A percentile compares a stretch with the other conserved stretches of the same genome.
phyloP scores from a whole-genome alignment of 2,329 filamentous ascomycete species.

The Colletotrichum lentis region DNA sequence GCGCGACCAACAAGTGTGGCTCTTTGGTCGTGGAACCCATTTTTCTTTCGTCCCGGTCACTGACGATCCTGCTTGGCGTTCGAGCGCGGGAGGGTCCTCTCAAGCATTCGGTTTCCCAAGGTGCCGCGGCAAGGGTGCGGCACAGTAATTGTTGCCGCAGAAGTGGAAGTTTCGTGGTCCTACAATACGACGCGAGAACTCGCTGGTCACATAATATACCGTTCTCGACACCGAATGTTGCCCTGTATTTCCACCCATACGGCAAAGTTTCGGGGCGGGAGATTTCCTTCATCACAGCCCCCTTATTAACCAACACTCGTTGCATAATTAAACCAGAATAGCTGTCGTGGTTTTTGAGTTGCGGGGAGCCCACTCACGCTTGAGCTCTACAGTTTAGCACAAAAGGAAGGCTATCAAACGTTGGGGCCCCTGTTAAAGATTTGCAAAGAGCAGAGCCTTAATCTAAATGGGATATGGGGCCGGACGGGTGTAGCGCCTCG shows the following conservation, averaged over 20 bases:
- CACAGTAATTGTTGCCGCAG: neutral
- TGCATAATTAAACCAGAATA: neutral
- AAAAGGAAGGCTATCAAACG: neutral
- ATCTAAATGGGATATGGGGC: conserved; percentile 34
- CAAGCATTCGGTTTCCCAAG: neutral
- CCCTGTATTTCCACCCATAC: neutral
- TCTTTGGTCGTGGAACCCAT: no score
- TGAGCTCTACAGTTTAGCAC: neutral
- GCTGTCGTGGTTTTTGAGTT: conserved; percentile 6
- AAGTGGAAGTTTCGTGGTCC: neutral
- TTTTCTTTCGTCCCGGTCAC: neutral
- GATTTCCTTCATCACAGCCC: no score
- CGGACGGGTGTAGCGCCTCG: neutral
- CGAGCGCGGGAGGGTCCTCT: neutral
- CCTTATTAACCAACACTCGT: no score
- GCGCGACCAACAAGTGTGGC: neutral
- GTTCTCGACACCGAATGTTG: neutral
- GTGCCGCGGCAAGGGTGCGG: neutral
- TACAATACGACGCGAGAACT: neutral
- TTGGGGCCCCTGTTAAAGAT: conserved; percentile 6
- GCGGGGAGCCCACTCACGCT: neutral
- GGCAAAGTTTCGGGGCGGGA: neutral
- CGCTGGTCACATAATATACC: neutral
- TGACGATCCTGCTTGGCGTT: conserved; percentile 1
- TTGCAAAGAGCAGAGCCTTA: neutral